These are phyloP conservation scores for Fraxinus velutina DNA, from an alignment of 305 asterid species.

Conservation along the genomic window DNA sequence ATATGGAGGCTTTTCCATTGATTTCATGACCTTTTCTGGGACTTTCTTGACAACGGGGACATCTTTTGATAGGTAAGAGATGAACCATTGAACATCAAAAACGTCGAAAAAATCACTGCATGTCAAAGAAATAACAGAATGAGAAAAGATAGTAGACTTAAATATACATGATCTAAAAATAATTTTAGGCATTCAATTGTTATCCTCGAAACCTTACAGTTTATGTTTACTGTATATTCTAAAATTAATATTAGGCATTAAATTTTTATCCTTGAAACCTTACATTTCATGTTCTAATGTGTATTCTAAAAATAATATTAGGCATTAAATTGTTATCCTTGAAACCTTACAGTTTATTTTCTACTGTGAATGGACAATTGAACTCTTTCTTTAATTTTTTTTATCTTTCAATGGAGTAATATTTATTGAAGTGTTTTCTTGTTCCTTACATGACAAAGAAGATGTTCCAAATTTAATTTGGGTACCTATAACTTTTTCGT, in stretches of 20 bases:
- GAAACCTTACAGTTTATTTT: conserved; percentile 5
- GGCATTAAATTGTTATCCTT: not conserved
- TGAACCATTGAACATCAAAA: conserved; percentile 96
- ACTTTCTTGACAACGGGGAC: conserved; percentile 86
- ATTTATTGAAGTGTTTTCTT: not conserved
- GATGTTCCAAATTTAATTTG: not conserved
- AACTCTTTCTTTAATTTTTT: not conserved
- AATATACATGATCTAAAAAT: not conserved
- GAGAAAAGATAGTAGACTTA: conserved; percentile 16
- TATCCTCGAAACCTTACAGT: not conserved
- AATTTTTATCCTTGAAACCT: not conserved
- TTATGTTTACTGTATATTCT: not conserved
- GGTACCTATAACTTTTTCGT: not conserved
- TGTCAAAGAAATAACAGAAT: conserved; percentile 32
- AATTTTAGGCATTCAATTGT: conserved; percentile 8
- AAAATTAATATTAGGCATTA: not conserved
- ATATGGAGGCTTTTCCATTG: conserved; percentile 98
- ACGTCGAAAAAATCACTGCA: conserved; percentile 90
- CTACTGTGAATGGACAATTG: conserved; percentile 15
- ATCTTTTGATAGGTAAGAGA: conserved; percentile 88
- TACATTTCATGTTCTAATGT: conserved; percentile 1
- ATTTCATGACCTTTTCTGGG: conserved; percentile 94
- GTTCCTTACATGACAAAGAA: not conserved
- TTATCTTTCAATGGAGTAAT: conserved; percentile 2
- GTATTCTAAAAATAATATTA: not conserved